phyloP scores from a whole-genome alignment of 495 filamentous ascomycete genomes.

The Hypomontagnella monticulosa region DNA sequence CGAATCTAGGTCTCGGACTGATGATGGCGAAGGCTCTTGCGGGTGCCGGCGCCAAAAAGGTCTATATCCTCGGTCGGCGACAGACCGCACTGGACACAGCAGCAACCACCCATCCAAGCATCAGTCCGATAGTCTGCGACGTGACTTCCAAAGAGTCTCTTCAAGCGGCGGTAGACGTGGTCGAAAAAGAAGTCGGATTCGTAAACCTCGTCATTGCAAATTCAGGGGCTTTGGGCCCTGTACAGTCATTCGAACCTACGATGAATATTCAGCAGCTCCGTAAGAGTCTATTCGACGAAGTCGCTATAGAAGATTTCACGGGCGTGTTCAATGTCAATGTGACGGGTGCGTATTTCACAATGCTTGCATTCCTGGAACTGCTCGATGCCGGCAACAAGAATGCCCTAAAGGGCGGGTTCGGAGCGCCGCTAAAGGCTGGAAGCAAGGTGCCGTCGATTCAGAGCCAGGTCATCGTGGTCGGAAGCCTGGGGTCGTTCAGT shows the following conservation, averaged over 20 bases:
- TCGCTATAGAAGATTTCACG: conserved; percentile 59
- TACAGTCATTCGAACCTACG: conserved; percentile 48
- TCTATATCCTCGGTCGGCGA: conserved; percentile 75
- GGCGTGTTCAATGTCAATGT: conserved; percentile 61
- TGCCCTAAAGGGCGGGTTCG: conserved; percentile 48
- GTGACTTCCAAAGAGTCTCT: conserved; percentile 66
- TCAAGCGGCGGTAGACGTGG: conserved; percentile 54
- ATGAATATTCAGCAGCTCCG: conserved; percentile 55
- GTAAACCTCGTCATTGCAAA: conserved; percentile 70
- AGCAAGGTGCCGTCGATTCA: conserved; percentile 52
- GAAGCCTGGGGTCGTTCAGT: conserved; percentile 63
- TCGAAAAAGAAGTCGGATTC: conserved; percentile 59
- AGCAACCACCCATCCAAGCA: conserved; percentile 42
- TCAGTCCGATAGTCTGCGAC: conserved; percentile 67
- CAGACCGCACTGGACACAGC: conserved; percentile 59
- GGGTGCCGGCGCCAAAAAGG: conserved; percentile 68
- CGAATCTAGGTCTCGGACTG: conserved; percentile 65
- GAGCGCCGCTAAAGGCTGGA: conserved; percentile 28
- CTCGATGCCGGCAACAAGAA: conserved; percentile 71
- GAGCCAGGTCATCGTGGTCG: conserved; percentile 66
- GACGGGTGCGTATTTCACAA: conserved; percentile 62
- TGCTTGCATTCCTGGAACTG: conserved; percentile 64
- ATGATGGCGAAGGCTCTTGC: conserved; percentile 73
- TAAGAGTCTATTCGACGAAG: conserved; percentile 54
- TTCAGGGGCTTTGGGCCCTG: conserved; percentile 62